These are phyloP conservation scores for Dioscorea cayenensis DNA, from an alignment of 116 monocot genomes.

Conservation along the genomic window DNA sequence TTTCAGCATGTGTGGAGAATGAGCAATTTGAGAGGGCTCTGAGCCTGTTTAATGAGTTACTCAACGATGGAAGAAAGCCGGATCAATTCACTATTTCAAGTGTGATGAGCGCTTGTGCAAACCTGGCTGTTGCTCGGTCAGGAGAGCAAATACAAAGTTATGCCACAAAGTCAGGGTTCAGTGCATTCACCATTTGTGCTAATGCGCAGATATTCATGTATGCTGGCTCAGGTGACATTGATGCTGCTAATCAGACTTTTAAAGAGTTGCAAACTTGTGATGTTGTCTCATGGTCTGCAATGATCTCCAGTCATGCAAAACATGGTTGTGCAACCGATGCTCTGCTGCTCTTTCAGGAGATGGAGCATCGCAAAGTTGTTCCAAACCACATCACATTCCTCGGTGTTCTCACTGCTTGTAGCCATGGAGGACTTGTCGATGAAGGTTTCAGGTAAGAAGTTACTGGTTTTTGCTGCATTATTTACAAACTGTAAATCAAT, in stretches of 20 bases:
- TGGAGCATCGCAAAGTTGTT: slow-evolving; percentile 16
- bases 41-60: slow-evolving; percentile 3
- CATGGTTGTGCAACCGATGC: slow-evolving; percentile 41
- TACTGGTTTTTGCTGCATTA: background rate
- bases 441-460: slow-evolving; percentile 37
- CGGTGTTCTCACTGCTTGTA: slow-evolving; percentile 42
- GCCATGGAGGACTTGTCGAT: slow-evolving; percentile 45
- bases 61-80: slow-evolving; percentile 9
- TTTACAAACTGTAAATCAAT: background rate
- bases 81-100: slow-evolving; percentile 27
- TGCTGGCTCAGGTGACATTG: slow-evolving; percentile 34
- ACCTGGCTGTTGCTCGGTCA: slow-evolving; percentile 13
- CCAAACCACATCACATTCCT: slow-evolving; percentile 41
- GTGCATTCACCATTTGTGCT: slow-evolving; percentile 8
- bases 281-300: slow-evolving; percentile 41
- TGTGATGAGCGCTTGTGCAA: slow-evolving; percentile 38
- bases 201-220: slow-evolving; percentile 40
- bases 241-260: slow-evolving; percentile 27
- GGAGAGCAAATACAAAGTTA: slow-evolving; percentile 30
- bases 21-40: slow-evolving; percentile 14
- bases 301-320: slow-evolving; percentile 37
- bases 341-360: slow-evolving; percentile 27
- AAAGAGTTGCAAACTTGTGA: slow-evolving; percentile 26
- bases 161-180: slow-evolving; percentile 19
- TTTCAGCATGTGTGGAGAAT: slow-evolving; percentile 13